Evolutionary conservation across 177 flowering plant genomes (phyloP).

Genomic region (Vitis hybrid): DNA sequence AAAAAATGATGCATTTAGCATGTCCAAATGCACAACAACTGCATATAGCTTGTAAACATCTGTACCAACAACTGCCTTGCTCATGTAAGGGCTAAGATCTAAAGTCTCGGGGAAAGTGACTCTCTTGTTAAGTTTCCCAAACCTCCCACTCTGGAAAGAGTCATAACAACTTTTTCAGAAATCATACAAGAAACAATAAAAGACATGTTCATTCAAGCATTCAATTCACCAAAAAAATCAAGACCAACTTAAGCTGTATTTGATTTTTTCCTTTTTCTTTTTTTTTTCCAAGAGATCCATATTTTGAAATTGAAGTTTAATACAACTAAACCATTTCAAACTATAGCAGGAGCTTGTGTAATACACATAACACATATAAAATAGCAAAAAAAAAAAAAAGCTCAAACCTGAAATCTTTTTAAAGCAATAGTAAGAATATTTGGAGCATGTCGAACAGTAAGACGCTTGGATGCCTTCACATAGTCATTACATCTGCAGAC

Average conservation of each 20-base stretch:
- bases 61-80: constrained; percentile 51
- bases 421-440: constrained; percentile 93
- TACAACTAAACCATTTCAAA: too few relatives aligned
- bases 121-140: constrained; percentile 95
- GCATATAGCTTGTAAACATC: constrained; percentile 84
- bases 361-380: background rate
- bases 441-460: constrained; percentile 68
- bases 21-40: constrained; percentile 92
- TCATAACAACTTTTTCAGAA: constrained; percentile 4
- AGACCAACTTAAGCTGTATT: too few relatives aligned
- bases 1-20: constrained; percentile 95
- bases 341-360: background rate
- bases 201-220: background rate
- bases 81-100: constrained; percentile 85
- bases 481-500: constrained; percentile 81
- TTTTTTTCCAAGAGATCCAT: too few relatives aligned
- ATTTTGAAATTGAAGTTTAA: too few relatives aligned
- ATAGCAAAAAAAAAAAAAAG: background rate
- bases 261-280: too few relatives aligned
- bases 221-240: too few relatives aligned
- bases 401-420: constrained; percentile 87
- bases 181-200: background rate
- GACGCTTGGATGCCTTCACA: constrained; percentile 91
- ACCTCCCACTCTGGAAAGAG: constrained; percentile 80
- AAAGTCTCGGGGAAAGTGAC: constrained; percentile 82